Evolutionary conservation across 257 asterid species (phyloP).

Genomic region (Solanum habrochaites): DNA sequence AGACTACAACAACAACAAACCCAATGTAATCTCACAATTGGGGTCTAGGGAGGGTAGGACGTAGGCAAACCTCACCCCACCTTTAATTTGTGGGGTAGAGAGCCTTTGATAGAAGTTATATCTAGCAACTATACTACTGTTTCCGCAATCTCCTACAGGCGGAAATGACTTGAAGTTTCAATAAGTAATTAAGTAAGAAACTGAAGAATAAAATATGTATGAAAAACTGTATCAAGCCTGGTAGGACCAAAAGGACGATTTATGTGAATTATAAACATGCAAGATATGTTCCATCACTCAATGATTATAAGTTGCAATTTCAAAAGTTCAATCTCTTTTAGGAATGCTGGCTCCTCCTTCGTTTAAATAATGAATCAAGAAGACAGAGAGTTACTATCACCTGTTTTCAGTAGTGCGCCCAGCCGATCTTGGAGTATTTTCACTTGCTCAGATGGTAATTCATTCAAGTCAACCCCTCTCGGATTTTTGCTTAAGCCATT

Average conservation of each 20-base stretch:
- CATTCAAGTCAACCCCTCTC: slow-evolving; percentile 57
- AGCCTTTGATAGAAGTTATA: background rate
- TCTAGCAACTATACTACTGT: background rate
- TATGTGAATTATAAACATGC: background rate
- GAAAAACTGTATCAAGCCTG: background rate
- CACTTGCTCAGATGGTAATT: slow-evolving; percentile 72
- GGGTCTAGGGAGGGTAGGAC: background rate
- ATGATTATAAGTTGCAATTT: background rate
- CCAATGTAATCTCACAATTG: background rate
- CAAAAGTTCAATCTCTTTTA: background rate
- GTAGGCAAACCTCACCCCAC: background rate
- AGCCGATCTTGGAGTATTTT: slow-evolving; percentile 56
- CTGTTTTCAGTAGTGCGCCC: slow-evolving; percentile 70
- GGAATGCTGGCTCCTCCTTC: background rate
- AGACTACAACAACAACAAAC: background rate
- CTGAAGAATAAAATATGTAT: background rate
- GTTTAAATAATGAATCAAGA: background rate
- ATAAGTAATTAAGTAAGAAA: background rate
- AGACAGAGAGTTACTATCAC: slow-evolving; percentile 13
- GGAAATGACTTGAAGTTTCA: background rate
- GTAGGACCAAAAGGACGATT: background rate
- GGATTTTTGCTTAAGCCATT: slow-evolving; percentile 29
- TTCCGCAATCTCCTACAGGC: background rate
- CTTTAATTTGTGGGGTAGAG: background rate
- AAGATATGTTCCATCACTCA: background rate